Percentiles rank a stretch among this genome's conserved stretches.
Evolutionary conservation across 352 stramenopile genomes (phyloP).

Genomic region (Pythium vanterpoolii): DNA sequence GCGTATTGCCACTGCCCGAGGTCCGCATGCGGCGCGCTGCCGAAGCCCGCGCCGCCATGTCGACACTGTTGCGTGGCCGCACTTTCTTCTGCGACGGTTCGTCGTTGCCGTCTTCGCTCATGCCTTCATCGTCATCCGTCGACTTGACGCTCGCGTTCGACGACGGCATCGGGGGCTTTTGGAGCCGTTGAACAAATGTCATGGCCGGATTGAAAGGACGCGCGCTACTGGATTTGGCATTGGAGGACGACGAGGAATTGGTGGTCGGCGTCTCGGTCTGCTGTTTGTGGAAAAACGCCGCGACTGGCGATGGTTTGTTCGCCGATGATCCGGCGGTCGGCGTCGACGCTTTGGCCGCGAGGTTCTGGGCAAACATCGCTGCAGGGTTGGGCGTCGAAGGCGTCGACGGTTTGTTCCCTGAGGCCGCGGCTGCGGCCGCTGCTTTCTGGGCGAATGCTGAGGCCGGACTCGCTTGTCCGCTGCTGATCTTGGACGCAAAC

Average conservation of each 20-base stretch:
- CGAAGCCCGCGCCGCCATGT: conserved; percentile 64
- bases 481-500: conserved; percentile 31
- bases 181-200: conserved; percentile 51
- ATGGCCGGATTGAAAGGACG: conserved; percentile 23
- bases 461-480: conserved; percentile 1
- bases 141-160: conserved; percentile 32
- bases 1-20: conserved; percentile 44
- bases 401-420: conserved; percentile 1
- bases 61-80: conserved; percentile 69
- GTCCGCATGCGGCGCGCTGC: conserved; percentile 64
- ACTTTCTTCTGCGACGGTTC: conserved; percentile 76
- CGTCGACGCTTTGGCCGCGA: conserved; percentile 8
- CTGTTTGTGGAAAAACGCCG: conserved; percentile 15
- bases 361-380: conserved; percentile 39
- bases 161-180: conserved; percentile 40
- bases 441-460: conserved; percentile 55
- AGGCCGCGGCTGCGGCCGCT: conserved; percentile 21
- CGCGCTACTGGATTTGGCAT: conserved; percentile 7
- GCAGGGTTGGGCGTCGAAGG: conserved; percentile 51
- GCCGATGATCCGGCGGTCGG: neutral
- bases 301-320: conserved; percentile 1
- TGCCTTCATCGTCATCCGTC: conserved; percentile 31
- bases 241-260: neutral
- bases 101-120: conserved; percentile 45
- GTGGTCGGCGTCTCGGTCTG: neutral